Evolutionary conservation across 2,329 filamentous ascomycete genomes (phyloP), one percentile per base, ranked within the genome.

Genomic region (Penicillium sp.): DNA sequence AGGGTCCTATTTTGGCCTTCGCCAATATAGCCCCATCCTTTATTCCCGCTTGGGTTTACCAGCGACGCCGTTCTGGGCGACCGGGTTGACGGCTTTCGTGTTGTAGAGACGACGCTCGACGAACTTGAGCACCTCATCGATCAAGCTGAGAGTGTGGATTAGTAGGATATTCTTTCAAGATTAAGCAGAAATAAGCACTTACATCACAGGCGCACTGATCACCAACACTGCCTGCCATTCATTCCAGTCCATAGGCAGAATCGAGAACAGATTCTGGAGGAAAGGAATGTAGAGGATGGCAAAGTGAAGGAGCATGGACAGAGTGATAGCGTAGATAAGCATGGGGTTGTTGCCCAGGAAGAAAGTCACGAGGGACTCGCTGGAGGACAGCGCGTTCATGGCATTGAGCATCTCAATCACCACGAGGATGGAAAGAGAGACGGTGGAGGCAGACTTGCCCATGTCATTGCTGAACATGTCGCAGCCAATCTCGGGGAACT

Each of bases 401-500:
- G 94, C 94, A 78, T 99, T 99, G 73, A 99, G 85, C 94, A 99
- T 99, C 80, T 99, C 94, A 71, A 99, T 97, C 60, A 97, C 92
- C 45, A 99, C 94, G 19, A 99, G 83, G 69, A 88, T 87, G 38
- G 91, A 96, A 60, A 99, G 83, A 7, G 92, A 97, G 29, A 99
- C 87, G 1, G 94, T 99, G 21, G 92, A 96, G 2, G 92, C 94
- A 6, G 93, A 86, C 77, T 93, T 93, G 66, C 93, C 87, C 82
- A 90, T 89, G 64, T 91, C 84, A 71, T 96, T 89, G 64, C 83
- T 79, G 79, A 99, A 99, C 84, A 99, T 97, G 61, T 87, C 80
- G 78, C 94, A 99, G 53, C 91, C 93, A 68, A 97, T 91, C 68
- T 93, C 88, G 0, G 92, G 86, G 79, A 96, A 97, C 57, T 91